Percentiles rank a stretch among this genome's conserved stretches.
phyloP scores from a whole-genome alignment of 75 land plant genomes.

The Pinus albicaulis region DNA sequence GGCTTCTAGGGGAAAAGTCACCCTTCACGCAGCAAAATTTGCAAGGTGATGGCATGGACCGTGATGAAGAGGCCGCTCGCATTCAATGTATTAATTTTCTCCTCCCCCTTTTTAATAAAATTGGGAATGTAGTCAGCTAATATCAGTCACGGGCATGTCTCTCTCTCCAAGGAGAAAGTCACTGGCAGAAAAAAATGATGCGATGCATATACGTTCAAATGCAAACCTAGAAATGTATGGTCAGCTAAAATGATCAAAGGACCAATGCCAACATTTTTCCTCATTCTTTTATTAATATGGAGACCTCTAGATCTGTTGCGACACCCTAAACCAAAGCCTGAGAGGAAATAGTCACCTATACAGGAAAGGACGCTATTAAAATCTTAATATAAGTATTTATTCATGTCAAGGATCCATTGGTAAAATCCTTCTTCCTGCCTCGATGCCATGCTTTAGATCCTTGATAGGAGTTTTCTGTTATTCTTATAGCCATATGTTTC shows the following conservation, averaged over 20 bases:
- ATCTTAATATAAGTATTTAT: not conserved
- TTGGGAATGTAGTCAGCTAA: not conserved
- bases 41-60: conserved; percentile 76
- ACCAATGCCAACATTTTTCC: not conserved
- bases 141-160: not conserved
- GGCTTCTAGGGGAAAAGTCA: conserved; percentile 93
- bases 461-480: not conserved
- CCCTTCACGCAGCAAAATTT: conserved; percentile 87
- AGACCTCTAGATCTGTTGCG: not conserved
- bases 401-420: not conserved
- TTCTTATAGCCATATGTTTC: not conserved
- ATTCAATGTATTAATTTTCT: conserved; percentile 61
- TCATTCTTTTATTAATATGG: not conserved
- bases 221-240: too few species aligned
- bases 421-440: not conserved
- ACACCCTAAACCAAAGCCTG: not conserved
- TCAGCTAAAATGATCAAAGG: not conserved
- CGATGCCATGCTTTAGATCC: not conserved
- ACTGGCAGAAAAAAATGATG: not conserved
- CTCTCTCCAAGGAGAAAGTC: too few species aligned
- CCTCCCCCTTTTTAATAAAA: not conserved
- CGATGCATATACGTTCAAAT: not conserved
- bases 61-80: conserved; percentile 87
- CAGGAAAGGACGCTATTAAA: not conserved
- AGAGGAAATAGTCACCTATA: not conserved